Evolutionary conservation across 306 rosid species (phyloP), one percentile per base, ranked within the genome.

Genomic region (Cyamopsis tetragonoloba): DNA sequence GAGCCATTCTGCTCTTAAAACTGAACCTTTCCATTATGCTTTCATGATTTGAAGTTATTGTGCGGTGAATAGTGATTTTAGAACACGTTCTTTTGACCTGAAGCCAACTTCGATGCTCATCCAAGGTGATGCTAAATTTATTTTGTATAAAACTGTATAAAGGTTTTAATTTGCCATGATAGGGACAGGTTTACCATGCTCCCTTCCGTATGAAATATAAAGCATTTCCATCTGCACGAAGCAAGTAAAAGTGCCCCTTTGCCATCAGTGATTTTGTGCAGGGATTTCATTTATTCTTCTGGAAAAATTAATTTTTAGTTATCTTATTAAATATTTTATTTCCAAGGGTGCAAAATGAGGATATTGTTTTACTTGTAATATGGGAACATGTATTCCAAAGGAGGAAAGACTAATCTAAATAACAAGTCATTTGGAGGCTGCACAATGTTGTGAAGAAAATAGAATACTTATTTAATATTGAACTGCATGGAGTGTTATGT

Each of bases 361-460:
- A 46, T 34, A 18, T 34, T 48, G 26, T 18, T 71, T 47, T 50
- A 34, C 66, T 50, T 62, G 14, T 23, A 28, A 5, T 51, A 3
- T 3, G 55, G 17, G 42, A 47, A 24, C 43, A 34, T 15, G 14
- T 13, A 31, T 20, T 31, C 23, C 17, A 35, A 49, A 60, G 42
- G 76, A 27, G 28, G 51, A 12, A 41, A 35, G 27, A 11, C 3
- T 35, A n/a, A n/a, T n/a, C n/a, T n/a, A 11, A 59, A 46, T 57
- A 71, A 44, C 8, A 30, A 44, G 24, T 44, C 14, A 44, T 59
- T 32, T 28, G 22, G 44, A 27, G 55, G 44, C 55, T 61, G 78
- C 20, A 20, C 17, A 18, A 53, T 53, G 54, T 5, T 19, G 56
- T 51, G n/a, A 62, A 51, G n/a, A 41, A 51, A 27, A 38, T 26